Percentiles rank a stretch among this genome's conserved stretches.
Evolutionary conservation across 805 yeast genomes (phyloP).

Genomic region (Sugiyamaella smithiae): DNA sequence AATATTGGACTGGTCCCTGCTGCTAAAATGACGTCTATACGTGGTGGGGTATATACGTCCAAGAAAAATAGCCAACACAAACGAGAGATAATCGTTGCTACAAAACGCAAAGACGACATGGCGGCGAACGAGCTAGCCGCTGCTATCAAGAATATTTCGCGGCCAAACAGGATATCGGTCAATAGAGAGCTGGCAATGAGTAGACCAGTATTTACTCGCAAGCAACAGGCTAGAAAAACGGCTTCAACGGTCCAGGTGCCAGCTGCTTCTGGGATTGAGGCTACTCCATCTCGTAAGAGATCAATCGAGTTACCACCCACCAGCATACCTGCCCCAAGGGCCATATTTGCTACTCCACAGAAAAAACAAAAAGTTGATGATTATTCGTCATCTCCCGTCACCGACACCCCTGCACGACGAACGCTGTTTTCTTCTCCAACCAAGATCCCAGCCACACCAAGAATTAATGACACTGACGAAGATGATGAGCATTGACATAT

Average conservation of each 20-base stretch:
- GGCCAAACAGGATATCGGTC: constrained; percentile 20
- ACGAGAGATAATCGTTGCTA: constrained; percentile 24
- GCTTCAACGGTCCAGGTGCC: constrained; percentile 14
- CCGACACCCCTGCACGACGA: constrained; percentile 4
- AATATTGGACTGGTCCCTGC: constrained; percentile 7
- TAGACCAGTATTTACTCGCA: constrained; percentile 7
- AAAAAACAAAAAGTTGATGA: background rate
- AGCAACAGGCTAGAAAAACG: constrained; percentile 1
- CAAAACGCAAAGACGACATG: constrained; percentile 11
- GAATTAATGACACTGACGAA: constrained; percentile 13
- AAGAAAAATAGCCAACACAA: constrained; percentile 13
- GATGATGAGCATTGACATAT: constrained; percentile 10
- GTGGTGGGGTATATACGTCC: constrained; percentile 7
- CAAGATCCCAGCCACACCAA: background rate
- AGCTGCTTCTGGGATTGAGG: constrained; percentile 7
- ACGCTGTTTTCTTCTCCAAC: constrained; percentile 1
- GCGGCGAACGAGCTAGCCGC: constrained; percentile 20
- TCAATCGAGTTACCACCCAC: constrained; percentile 14
- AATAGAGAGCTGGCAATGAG: constrained; percentile 15
- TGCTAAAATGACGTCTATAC: constrained; percentile 5
- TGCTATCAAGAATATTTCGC: constrained; percentile 23
- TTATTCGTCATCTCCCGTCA: background rate
- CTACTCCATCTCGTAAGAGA: constrained; percentile 21
- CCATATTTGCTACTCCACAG: constrained; percentile 8
- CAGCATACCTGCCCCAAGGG: constrained; percentile 1